These are phyloP conservation scores for Coemansia sp. DNA, from an alignment of 371 early-diverging fungal species.

Conservation along the genomic window DNA sequence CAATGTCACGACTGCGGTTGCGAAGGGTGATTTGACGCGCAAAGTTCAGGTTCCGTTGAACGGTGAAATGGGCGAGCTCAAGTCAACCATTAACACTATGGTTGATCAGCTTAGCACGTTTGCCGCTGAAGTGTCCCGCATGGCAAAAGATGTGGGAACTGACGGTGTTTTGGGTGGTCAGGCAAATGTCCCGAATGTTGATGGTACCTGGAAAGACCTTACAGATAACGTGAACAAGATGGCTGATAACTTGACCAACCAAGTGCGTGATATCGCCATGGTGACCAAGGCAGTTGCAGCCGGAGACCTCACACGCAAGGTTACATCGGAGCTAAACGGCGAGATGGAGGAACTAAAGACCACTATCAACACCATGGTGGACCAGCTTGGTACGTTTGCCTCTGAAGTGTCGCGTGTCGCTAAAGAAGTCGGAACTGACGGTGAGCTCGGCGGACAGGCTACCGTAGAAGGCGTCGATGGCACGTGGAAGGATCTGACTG, in stretches of 20 bases:
- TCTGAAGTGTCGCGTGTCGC: conserved; percentile 56
- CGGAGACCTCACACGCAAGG: conserved; percentile 59
- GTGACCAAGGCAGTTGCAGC: conserved; percentile 54
- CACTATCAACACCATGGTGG: conserved; percentile 61
- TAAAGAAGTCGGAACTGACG: conserved; percentile 38
- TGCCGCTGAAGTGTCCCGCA: conserved; percentile 54
- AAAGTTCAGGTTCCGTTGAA: conserved; percentile 61
- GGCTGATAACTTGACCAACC: conserved; percentile 58
- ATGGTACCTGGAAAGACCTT: conserved; percentile 56
- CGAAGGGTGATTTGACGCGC: conserved; percentile 60
- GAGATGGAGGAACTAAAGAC: conserved; percentile 57
- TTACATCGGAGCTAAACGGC: conserved; percentile 55
- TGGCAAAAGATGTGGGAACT: conserved; percentile 41
- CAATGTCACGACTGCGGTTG: conserved; percentile 56
- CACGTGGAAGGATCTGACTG: conserved; percentile 50
- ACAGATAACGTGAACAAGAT: conserved; percentile 61
- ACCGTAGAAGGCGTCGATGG: conserved; percentile 59
- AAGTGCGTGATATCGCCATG: conserved; percentile 55
- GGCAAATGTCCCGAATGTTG: conserved; percentile 63
- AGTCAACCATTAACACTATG: conserved; percentile 60
- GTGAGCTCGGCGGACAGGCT: conserved; percentile 62
- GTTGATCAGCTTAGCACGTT: conserved; percentile 51
- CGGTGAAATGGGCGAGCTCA: conserved; percentile 66
- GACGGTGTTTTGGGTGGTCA: conserved; percentile 44
- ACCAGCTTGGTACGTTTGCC: conserved; percentile 61